These are phyloP conservation scores for Beauveria medogensis DNA, from an alignment of 2,329 filamentous ascomycete species.

Conservation along the genomic window DNA sequence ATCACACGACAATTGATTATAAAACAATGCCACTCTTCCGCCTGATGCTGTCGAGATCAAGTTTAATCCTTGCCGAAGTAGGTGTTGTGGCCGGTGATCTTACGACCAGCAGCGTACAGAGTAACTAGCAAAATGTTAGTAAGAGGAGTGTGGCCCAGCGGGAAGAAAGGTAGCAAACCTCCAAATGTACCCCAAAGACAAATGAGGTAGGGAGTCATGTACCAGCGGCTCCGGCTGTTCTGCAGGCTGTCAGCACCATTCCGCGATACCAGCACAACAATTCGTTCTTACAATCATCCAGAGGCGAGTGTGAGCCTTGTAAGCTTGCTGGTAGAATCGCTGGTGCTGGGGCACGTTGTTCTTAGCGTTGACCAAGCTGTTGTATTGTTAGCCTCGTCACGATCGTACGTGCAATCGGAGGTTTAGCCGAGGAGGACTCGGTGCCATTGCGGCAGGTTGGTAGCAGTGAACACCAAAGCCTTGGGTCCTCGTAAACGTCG, in stretches of 20 bases:
- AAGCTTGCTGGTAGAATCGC: constrained; percentile 65
- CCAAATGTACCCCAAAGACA: constrained; percentile 54
- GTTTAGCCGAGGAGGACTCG: background rate
- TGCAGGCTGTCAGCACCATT: constrained; percentile 24
- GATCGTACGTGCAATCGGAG: constrained; percentile 14
- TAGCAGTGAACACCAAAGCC: background rate
- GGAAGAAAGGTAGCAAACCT: constrained; percentile 39
- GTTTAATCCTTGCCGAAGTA: constrained; percentile 55
- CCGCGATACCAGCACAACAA: constrained; percentile 13
- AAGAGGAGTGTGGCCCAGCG: background rate
- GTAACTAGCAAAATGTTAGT: constrained; percentile 31
- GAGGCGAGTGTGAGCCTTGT: constrained; percentile 58
- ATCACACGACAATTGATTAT: background rate
- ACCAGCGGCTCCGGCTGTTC: constrained; percentile 55
- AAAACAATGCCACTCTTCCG: background rate
- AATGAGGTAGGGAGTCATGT: constrained; percentile 62
- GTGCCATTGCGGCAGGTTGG: background rate
- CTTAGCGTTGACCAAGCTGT: constrained; percentile 57
- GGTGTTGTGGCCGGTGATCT: constrained; percentile 70
- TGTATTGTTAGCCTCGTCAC: constrained; percentile 20
- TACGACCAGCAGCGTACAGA: constrained; percentile 67
- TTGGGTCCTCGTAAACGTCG: too few relatives aligned
- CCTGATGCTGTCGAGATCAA: background rate
- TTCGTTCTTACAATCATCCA: constrained; percentile 65
- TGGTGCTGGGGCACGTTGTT: constrained; percentile 73